These are phyloP conservation scores for Stachybotrys elegans DNA, from an alignment of 2,329 filamentous ascomycete species.

Conservation along the genomic window DNA sequence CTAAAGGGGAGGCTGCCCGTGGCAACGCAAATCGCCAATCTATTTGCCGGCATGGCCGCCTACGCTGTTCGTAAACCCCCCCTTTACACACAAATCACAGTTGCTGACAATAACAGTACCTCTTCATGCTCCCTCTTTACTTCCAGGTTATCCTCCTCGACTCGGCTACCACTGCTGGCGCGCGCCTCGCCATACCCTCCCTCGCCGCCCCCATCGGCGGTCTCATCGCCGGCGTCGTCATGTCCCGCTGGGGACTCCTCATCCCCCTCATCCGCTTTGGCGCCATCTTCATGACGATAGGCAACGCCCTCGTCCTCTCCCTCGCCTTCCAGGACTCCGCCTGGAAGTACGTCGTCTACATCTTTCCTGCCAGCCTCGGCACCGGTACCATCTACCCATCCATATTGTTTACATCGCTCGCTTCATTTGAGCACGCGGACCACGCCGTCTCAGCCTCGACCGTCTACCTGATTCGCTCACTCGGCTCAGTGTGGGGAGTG, in stretches of 20 bases:
- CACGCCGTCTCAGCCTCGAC: slow-evolving; percentile 59
- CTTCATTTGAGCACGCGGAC: slow-evolving; percentile 57
- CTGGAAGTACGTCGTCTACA: slow-evolving; percentile 52
- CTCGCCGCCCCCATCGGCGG: slow-evolving; percentile 54
- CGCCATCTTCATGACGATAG: slow-evolving; percentile 45
- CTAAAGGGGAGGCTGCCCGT: slow-evolving; percentile 49
- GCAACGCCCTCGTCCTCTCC: slow-evolving; percentile 46
- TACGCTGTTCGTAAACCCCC: slow-evolving; percentile 48
- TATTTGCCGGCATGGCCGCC: slow-evolving; percentile 55
- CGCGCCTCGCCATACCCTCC: slow-evolving; percentile 59
- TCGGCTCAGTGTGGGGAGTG: slow-evolving; percentile 61
- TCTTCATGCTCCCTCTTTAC: slow-evolving; percentile 67
- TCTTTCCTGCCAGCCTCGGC: slow-evolving; percentile 54
- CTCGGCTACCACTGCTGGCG: slow-evolving; percentile 58
- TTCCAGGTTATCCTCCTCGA: slow-evolving; percentile 64
- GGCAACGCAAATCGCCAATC: slow-evolving; percentile 52
- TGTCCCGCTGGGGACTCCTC: slow-evolving; percentile 51
- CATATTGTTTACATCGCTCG: slow-evolving; percentile 56
- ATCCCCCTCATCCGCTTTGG: slow-evolving; percentile 47
- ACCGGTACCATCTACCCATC: slow-evolving; percentile 56
- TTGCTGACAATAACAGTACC: slow-evolving; percentile 35
- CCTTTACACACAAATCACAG: not conserved
- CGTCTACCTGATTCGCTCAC: slow-evolving; percentile 57
- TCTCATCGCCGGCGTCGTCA: slow-evolving; percentile 51
- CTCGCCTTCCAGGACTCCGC: slow-evolving; percentile 43